Percentiles rank a stretch among this genome's conserved stretches.
Conservation (phyloP, 2,329 filamentous ascomycete genomes). For the Thelonectria discophora region DNA sequence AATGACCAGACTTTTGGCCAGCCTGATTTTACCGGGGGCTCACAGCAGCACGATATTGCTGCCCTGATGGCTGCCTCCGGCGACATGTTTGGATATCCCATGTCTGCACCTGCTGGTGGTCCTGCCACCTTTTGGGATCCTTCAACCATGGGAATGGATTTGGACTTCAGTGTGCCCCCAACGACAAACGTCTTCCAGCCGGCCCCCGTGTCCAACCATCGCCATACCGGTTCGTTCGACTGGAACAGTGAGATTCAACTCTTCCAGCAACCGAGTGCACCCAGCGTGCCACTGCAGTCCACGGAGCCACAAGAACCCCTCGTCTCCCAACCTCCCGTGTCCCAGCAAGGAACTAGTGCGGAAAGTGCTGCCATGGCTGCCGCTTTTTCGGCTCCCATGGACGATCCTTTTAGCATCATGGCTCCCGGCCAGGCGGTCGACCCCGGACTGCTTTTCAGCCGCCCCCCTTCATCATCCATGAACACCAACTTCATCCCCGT, state of each 20-base stretch:
- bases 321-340: constrained; percentile 60
- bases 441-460: constrained; percentile 66
- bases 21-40: constrained; percentile 58
- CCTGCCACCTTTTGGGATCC: constrained; percentile 67
- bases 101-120: constrained; percentile 64
- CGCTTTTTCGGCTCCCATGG: constrained; percentile 55
- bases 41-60: constrained; percentile 60
- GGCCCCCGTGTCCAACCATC: constrained; percentile 48
- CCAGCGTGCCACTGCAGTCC: constrained; percentile 36
- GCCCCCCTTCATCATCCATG: constrained; percentile 59
- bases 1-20: constrained; percentile 64
- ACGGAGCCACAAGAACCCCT: constrained; percentile 52
- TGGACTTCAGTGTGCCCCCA: constrained; percentile 61
- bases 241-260: constrained; percentile 66
- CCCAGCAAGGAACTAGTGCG: constrained; percentile 36
- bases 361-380: constrained; percentile 48
- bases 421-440: constrained; percentile 62
- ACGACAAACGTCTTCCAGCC: constrained; percentile 55
- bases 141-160: constrained; percentile 65
- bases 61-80: constrained; percentile 56
- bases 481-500: constrained; percentile 49
- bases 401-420: constrained; percentile 61
- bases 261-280: constrained; percentile 58
- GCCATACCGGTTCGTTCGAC: constrained; percentile 62
- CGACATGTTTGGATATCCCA: constrained; percentile 68